Conservation (phyloP, 805 yeast genomes). For the Kuraishia piskuri region DNA sequence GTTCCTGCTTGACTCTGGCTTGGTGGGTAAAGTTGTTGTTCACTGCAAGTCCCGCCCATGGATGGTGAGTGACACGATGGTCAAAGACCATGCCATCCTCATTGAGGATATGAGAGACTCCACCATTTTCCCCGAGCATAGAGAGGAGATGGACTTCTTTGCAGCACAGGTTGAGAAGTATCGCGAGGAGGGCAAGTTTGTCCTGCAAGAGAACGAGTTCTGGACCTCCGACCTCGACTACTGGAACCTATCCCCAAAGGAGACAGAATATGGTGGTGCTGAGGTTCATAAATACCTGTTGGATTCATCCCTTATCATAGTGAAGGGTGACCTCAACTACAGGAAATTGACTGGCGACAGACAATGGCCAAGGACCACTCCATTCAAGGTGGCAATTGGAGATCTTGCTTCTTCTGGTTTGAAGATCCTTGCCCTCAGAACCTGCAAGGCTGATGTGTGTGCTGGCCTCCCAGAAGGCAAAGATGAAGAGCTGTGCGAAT, state of each 20-base stretch:
- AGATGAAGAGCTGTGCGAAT: slow-evolving; percentile 54
- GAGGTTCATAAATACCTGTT: slow-evolving; percentile 52
- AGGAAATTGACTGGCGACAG: slow-evolving; percentile 90
- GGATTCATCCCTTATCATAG: slow-evolving; percentile 62
- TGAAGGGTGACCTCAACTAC: slow-evolving; percentile 95
- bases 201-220: slow-evolving; percentile 55
- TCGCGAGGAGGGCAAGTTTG: slow-evolving; percentile 36
- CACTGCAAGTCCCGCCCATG: slow-evolving; percentile 92
- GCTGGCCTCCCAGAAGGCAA: slow-evolving; percentile 74
- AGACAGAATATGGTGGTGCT: slow-evolving; percentile 47
- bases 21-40: slow-evolving; percentile 55
- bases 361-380: slow-evolving; percentile 76
- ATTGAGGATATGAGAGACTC: slow-evolving; percentile 46
- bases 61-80: slow-evolving; percentile 95
- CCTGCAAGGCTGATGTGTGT: slow-evolving; percentile 93
- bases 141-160: slow-evolving; percentile 38
- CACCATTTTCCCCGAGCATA: slow-evolving; percentile 40
- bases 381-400: slow-evolving; percentile 65
- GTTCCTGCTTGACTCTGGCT: slow-evolving; percentile 61
- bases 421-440: slow-evolving; percentile 69
- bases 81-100: slow-evolving; percentile 62
- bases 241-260: slow-evolving; percentile 54
- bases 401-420: slow-evolving; percentile 56
- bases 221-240: slow-evolving; percentile 82
- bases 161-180: slow-evolving; percentile 36